A percentile compares a stretch with the other conserved stretches of the same genome.
phyloP scores from a whole-genome alignment of 164 flowering plant species.

The Vitis cinerea region DNA sequence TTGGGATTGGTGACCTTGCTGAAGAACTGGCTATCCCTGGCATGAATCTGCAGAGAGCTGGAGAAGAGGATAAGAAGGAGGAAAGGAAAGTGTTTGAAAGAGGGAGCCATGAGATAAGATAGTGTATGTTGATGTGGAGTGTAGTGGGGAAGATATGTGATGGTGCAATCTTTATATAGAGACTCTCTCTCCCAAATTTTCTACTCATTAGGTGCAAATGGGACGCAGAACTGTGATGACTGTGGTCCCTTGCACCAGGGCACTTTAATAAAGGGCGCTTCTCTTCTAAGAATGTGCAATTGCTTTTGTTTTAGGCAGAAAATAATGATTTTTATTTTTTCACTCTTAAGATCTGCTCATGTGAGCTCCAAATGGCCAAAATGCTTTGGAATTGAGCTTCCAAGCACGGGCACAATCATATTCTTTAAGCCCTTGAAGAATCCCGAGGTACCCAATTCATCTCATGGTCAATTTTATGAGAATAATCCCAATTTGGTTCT shows the following conservation, averaged over 20 bases:
- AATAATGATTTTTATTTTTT: no score
- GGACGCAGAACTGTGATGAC: constrained; percentile 3
- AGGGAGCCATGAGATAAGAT: constrained; percentile 28
- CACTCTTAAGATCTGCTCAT: no score
- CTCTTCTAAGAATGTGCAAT: background rate
- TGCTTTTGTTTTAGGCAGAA: background rate
- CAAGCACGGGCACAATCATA: no score
- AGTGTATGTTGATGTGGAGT: background rate
- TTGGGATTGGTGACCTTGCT: constrained; percentile 37
- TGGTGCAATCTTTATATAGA: constrained; percentile 11
- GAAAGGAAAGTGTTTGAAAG: constrained; percentile 23
- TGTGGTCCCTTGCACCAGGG: constrained; percentile 6
- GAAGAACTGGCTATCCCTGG: constrained; percentile 61
- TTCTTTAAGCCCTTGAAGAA: no score
- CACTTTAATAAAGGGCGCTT: background rate
- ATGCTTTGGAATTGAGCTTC: no score
- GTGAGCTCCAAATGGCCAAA: no score
- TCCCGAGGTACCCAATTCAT: no score
- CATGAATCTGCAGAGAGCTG: constrained; percentile 29
- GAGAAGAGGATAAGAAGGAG: constrained; percentile 29
- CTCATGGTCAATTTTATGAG: no score
- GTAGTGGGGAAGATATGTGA: background rate
- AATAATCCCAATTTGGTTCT: no score
- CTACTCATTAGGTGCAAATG: constrained; percentile 24
- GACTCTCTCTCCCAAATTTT: constrained; percentile 5